Percentiles rank a stretch among this genome's conserved stretches.
Conservation (phyloP, 371 early-diverging fungal species). For the Mucor plumbeus region DNA sequence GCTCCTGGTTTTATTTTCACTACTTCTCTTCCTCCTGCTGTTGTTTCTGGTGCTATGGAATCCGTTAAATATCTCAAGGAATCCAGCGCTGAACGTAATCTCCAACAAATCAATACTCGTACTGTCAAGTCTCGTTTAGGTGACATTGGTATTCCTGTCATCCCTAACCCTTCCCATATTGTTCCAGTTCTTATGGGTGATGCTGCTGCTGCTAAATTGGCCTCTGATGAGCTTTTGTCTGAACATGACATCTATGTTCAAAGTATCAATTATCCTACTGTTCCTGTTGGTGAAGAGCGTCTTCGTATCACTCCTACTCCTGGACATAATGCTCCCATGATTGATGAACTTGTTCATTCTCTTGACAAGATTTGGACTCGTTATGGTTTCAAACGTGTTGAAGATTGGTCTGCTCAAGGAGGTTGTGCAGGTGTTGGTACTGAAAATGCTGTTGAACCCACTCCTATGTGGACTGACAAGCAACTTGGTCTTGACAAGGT, state of each 20-base stretch:
- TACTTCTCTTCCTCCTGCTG: conserved; percentile 95
- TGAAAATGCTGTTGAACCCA: conserved; percentile 40
- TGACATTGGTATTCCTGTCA: conserved; percentile 90
- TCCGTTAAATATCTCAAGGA: conserved; percentile 90
- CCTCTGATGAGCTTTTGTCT: conserved; percentile 89
- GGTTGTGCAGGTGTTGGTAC: conserved; percentile 90
- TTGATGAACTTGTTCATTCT: conserved; percentile 82
- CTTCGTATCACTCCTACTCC: conserved; percentile 98
- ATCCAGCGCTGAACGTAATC: conserved; percentile 83
- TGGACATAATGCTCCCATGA: conserved; percentile 84
- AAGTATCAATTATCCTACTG: conserved; percentile 98
- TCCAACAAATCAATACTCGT: conserved; percentile 92
- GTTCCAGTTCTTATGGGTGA: conserved; percentile 97
- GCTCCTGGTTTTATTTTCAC: conserved; percentile 99
- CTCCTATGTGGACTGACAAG: conserved; percentile 70
- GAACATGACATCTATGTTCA: conserved; percentile 96
- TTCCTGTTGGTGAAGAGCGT: conserved; percentile 94
- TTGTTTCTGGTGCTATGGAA: conserved; percentile 90
- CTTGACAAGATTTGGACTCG: conserved; percentile 88
- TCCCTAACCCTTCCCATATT: conserved; percentile 98
- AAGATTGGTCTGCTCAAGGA: conserved; percentile 87
- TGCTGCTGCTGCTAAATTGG: conserved; percentile 90
- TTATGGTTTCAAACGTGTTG: conserved; percentile 81
- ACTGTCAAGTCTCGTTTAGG: conserved; percentile 85
- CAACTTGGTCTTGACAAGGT: conserved; percentile 56